A percentile compares a stretch with the other conserved stretches of the same genome.
Conservation (phyloP, 2,329 filamentous ascomycete species). For the Penicillium hordei region DNA sequence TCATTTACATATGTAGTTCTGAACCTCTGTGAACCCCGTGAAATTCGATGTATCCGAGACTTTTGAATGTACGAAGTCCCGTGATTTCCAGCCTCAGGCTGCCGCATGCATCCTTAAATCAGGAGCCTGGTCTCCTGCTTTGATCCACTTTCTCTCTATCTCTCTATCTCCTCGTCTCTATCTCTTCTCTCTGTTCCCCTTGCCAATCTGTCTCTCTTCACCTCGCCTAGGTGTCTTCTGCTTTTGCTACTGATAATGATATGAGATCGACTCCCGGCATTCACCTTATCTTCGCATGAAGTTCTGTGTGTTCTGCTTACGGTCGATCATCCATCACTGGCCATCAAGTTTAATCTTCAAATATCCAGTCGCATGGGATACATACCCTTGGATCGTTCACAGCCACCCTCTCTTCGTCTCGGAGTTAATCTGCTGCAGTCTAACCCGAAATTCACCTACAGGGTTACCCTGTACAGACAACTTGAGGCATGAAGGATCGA, state of each 20-base stretch:
- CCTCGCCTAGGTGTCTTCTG: background rate
- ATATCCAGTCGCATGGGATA: background rate
- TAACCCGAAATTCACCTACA: background rate
- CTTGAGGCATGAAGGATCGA: slow-evolving; percentile 12
- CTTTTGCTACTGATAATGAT: background rate
- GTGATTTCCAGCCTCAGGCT: slow-evolving; percentile 5
- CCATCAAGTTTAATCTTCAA: background rate
- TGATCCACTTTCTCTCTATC: background rate
- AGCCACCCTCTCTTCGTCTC: background rate
- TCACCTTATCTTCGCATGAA: background rate
- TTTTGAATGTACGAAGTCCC: background rate
- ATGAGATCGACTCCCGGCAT: background rate
- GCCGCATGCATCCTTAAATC: slow-evolving; percentile 5
- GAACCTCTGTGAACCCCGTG: too few relatives aligned
- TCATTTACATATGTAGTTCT: background rate
- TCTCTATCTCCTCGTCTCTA: background rate
- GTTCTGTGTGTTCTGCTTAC: slow-evolving; percentile 2
- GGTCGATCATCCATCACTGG: background rate
- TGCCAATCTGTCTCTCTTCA: background rate
- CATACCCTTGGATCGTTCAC: background rate
- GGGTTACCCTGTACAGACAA: slow-evolving; percentile 6
- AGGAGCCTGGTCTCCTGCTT: too few relatives aligned
- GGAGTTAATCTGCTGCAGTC: background rate
- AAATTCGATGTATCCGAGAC: too few relatives aligned
- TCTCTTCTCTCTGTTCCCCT: too few relatives aligned